Evolutionary conservation across 106 monocot genomes (phyloP), one percentile per base, ranked within the genome.

Genomic region (Dendrobium huoshanense): DNA sequence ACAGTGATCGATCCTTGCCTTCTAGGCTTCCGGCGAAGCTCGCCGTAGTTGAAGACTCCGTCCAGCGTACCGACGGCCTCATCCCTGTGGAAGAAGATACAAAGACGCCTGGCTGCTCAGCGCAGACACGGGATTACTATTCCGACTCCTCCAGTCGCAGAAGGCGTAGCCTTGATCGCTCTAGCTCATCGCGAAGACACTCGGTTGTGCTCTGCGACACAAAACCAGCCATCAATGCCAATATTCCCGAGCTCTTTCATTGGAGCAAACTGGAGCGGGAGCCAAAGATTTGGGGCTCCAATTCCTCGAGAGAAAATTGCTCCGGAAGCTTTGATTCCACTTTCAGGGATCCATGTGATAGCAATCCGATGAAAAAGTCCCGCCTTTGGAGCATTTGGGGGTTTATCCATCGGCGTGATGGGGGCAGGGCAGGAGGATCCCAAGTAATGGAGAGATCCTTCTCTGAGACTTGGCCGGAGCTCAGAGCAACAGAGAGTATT

Each of bases 1-100:
- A 90, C 20, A 65, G 77, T 37, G 70, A 64, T 5, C 67, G 84
- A 6, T 73, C 91, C 0, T 54, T 70, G 31, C 79, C 86, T 24
- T 79, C 89, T 22, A 89, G 95, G 16, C 75, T 90, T 47, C 91
- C 86, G n/a, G 88, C 94, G 9, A 94, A 89, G 81, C 83, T 97
- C 19, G 75, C 97, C 9, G 89, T 94, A 7, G 86, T 89, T 2
- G 98, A 98, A 82, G 88, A 91, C 72, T 79, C 47, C 5, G 87
- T 98, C 40, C 85, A 91, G 85, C 84, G 98, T 49, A 87, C 89
- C 4, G 98, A 99, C 76, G 89, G 91, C 41, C 81, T 87, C 75
- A 99, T 99, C 37, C 98, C 95, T 17, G 98, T 99, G 0, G 98
- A 95, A 78, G 96, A 92, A 80, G 95, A 95, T 58, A 55, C 72